These are phyloP conservation scores for Amborella trichopoda DNA, from an alignment of 164 flowering plant species.

Conservation along the genomic window DNA sequence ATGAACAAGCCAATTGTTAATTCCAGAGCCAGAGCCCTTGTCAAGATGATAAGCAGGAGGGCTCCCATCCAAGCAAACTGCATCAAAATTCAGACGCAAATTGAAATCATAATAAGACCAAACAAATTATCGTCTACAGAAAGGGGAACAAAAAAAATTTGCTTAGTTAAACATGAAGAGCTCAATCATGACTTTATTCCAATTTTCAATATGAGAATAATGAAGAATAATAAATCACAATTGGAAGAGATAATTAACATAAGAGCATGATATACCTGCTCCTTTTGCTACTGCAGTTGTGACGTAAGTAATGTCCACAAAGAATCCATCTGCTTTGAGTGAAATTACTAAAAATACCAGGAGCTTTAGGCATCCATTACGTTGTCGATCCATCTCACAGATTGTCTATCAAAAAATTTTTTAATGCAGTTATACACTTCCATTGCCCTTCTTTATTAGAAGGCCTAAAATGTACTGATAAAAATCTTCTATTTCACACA, in stretches of 20 bases:
- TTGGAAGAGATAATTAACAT: too few relatives aligned
- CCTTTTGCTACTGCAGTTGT: conserved; percentile 9
- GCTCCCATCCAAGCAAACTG: conserved; percentile 26
- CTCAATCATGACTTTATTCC: too few relatives aligned
- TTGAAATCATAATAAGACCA: too few relatives aligned
- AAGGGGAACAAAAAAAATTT: too few relatives aligned
- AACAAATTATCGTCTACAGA: too few relatives aligned
- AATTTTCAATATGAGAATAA: too few relatives aligned
- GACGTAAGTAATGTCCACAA: conserved; percentile 7
- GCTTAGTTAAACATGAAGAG: too few relatives aligned
- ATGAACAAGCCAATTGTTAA: conserved; percentile 16
- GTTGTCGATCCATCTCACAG: conserved; percentile 7
- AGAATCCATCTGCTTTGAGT: conserved; percentile 9
- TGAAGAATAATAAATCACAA: background rate
- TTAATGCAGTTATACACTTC: too few relatives aligned
- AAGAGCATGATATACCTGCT: conserved; percentile 6
- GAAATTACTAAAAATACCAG: background rate
- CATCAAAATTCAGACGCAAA: background rate
- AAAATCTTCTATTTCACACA: too few relatives aligned
- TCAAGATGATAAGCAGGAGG: conserved; percentile 22
- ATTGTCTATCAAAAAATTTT: too few relatives aligned
- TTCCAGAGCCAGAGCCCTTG: conserved; percentile 15
- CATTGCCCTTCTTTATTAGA: too few relatives aligned
- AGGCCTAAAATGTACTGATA: too few relatives aligned
- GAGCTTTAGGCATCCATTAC: background rate